Percentiles rank a stretch among this genome's conserved stretches.
These are phyloP conservation scores for Haberlea rhodopensis DNA, from an alignment of 257 asterid species.

Conservation along the genomic window DNA sequence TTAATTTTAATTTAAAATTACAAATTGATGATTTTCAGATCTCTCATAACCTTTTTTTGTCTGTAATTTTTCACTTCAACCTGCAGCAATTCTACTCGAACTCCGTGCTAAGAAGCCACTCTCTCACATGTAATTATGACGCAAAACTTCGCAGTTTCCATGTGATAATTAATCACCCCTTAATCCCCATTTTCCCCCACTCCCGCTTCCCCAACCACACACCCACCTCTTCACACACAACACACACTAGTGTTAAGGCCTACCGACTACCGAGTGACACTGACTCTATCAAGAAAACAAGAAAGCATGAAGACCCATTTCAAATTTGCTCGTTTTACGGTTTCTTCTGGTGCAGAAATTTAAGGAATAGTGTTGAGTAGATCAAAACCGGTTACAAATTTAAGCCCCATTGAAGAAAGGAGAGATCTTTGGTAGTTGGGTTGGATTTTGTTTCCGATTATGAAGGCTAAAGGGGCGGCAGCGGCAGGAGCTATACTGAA, in stretches of 20 bases:
- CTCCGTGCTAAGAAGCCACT: slow-evolving; percentile 38
- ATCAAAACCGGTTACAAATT: slow-evolving; percentile 27
- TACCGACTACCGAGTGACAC: background rate
- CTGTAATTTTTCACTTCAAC: slow-evolving; percentile 22
- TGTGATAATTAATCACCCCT: slow-evolving; percentile 34
- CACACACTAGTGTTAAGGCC: slow-evolving; percentile 24
- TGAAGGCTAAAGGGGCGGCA: slow-evolving; percentile 62
- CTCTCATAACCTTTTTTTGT: slow-evolving; percentile 8
- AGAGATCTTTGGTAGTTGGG: slow-evolving; percentile 26
- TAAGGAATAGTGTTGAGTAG: slow-evolving; percentile 18
- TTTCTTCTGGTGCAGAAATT: slow-evolving; percentile 28
- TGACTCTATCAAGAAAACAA: slow-evolving; percentile 20
- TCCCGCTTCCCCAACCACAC: too few species aligned
- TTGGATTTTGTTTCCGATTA: slow-evolving; percentile 33
- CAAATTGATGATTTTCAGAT: slow-evolving; percentile 1
- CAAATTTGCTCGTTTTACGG: slow-evolving; percentile 11
- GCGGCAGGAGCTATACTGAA: slow-evolving; percentile 40
- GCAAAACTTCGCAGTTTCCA: slow-evolving; percentile 64
- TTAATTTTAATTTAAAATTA: too few species aligned
- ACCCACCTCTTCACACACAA: too few species aligned
- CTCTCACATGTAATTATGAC: slow-evolving; percentile 43
- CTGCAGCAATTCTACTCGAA: slow-evolving; percentile 34
- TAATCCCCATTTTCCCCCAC: slow-evolving; percentile 14
- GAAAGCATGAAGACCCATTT: slow-evolving; percentile 32
- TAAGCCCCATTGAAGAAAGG: slow-evolving; percentile 21